Conservation (phyloP, 768 basidiomycete genomes). For the Calocybe gangraenosa region DNA sequence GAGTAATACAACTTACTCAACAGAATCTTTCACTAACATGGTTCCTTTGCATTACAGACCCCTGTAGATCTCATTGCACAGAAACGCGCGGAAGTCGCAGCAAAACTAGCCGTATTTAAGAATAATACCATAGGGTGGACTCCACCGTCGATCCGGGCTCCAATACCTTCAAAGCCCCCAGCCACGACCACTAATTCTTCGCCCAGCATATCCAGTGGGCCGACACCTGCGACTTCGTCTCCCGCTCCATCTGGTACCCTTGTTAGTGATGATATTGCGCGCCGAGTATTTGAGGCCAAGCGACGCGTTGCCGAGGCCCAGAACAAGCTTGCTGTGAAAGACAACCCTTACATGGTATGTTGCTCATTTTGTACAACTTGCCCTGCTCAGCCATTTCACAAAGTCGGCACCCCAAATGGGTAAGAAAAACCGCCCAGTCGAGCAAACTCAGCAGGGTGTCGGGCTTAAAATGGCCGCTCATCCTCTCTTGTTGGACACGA, state of each 20-base stretch:
- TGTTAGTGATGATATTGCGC: slow-evolving; percentile 59
- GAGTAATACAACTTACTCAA: slow-evolving; percentile 22
- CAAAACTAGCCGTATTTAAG: slow-evolving; percentile 79
- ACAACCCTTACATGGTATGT: slow-evolving; percentile 85
- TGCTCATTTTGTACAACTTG: background rate
- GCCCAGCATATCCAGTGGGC: slow-evolving; percentile 30
- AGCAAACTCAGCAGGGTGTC: slow-evolving; percentile 71
- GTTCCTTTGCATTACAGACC: background rate
- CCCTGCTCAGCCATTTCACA: background rate
- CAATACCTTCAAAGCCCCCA: slow-evolving; percentile 34
- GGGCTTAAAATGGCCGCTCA: slow-evolving; percentile 91
- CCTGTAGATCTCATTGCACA: slow-evolving; percentile 69
- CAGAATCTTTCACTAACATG: background rate
- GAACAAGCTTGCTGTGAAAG: slow-evolving; percentile 67
- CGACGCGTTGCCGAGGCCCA: slow-evolving; percentile 80
- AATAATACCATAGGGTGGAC: slow-evolving; percentile 29
- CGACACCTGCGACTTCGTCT: slow-evolving; percentile 38
- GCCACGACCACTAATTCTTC: slow-evolving; percentile 30
- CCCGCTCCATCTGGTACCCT: slow-evolving; percentile 29
- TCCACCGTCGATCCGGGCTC: slow-evolving; percentile 32
- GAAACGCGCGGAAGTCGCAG: slow-evolving; percentile 80
- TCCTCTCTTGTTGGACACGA: slow-evolving; percentile 73
- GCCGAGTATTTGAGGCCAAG: slow-evolving; percentile 81
- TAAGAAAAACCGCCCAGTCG: slow-evolving; percentile 51
- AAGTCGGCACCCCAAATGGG: slow-evolving; percentile 52